Base-by-base conservation (phyloP, 257 asterid genomes). In the Przewalskia tangutica region DNA sequence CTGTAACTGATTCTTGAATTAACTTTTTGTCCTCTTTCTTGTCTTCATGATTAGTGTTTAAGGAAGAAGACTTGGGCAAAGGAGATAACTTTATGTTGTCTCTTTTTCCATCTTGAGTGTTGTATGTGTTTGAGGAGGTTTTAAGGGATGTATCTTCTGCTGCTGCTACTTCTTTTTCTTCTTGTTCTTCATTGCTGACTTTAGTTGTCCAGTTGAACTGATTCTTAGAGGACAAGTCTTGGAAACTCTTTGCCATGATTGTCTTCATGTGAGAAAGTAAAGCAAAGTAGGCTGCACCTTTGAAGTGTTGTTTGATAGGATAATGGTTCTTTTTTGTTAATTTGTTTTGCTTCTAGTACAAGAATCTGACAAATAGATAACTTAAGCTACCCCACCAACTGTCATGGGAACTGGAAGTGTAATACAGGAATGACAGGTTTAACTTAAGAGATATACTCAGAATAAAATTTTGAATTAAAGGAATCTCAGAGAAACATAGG, bases 191-290 rank as follows among this genome's bases (percentile, higher is more conserved):
- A 67, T 73, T 88, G 40, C 91, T 86, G 23, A 89, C 88, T 83
- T 86, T 89, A 4, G 89, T 88, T 67, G 86, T 89, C 92, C 92
- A 86, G 80, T 86, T 89, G 82, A 89, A 89, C 76, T 89, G 90
- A 71, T 86, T 87, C 87, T 83, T 85, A 40, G 87, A 81, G 78
- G 91, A 40, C 83, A 54, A 63, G 58, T 86, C 89, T 55, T 85
- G 86, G 85, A 51, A 59, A 82, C 81, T 89, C 88, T 86, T 89
- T 14, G 87, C 85, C 90, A 89, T 87, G 84, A 70, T 84, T 87
- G 83, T 86, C 86, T 83, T 89, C 89, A 83, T 87, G 66, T 81
- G 86, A 81, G 84, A 67, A 62, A 51, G 81, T 85, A 84, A 89
- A 84, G 34, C 34, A 36, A 75, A 60, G 55, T 56, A 54, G 71